Evolutionary conservation across 306 rosid species (phyloP).

Genomic region (Astragalus membranaceus): DNA sequence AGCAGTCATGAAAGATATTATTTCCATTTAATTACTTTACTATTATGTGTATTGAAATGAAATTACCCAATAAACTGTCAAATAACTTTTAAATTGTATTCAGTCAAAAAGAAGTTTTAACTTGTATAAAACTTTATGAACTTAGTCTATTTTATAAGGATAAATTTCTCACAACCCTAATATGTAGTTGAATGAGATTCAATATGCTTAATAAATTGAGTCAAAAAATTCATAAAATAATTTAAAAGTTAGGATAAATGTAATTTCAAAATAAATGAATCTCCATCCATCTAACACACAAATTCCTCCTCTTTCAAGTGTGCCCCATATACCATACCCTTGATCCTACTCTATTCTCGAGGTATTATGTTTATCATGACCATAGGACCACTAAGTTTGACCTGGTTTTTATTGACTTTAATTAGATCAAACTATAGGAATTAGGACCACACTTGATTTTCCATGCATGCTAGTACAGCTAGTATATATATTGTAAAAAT

Average conservation of each 20-base stretch:
- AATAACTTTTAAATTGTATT: no score
- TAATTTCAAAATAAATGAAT: neutral
- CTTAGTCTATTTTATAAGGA: no score
- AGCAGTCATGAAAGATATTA: no score
- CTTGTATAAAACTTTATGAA: no score
- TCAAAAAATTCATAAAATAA: no score
- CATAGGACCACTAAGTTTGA: constrained; percentile 29
- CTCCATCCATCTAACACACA: neutral
- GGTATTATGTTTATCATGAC: constrained; percentile 19
- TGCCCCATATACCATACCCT: neutral
- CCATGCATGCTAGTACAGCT: neutral
- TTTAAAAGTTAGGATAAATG: neutral
- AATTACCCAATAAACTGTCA: no score
- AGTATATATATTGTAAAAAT: neutral
- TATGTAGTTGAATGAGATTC: no score
- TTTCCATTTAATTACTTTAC: no score
- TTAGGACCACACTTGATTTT: constrained; percentile 14
- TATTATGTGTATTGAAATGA: no score
- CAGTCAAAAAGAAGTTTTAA: no score
- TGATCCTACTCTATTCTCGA: neutral
- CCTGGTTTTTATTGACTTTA: constrained; percentile 9
- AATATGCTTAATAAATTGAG: no score
- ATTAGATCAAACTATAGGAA: neutral
- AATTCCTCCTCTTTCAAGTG: neutral
- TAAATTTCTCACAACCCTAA: no score